Conservation (phyloP, 495 filamentous ascomycete species). For the Rhypophila decipiens region DNA sequence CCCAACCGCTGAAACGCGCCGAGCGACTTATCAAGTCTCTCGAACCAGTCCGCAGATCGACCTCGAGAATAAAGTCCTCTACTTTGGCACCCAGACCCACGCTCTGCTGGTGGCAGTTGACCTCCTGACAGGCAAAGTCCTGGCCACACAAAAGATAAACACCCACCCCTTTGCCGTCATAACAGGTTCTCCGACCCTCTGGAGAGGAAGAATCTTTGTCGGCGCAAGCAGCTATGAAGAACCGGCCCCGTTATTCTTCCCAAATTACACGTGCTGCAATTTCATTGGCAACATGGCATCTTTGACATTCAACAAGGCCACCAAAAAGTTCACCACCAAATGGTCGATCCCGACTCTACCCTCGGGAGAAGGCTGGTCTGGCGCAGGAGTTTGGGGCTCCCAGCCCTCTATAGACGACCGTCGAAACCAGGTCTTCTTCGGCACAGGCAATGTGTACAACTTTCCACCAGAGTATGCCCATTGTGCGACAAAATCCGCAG, state of each 20-base stretch:
- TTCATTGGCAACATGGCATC: constrained; percentile 29
- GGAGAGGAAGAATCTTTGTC: constrained; percentile 21
- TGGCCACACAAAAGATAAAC: constrained; percentile 23
- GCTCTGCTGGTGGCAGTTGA: constrained; percentile 31
- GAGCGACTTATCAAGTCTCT: constrained; percentile 5
- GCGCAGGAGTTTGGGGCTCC: constrained; percentile 31
- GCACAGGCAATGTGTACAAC: constrained; percentile 31
- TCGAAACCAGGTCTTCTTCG: constrained; percentile 32
- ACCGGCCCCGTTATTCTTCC: constrained; percentile 3
- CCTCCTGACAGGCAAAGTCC: constrained; percentile 13
- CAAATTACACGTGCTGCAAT: constrained; percentile 28
- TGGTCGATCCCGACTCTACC: constrained; percentile 28
- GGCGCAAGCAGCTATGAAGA: constrained; percentile 30
- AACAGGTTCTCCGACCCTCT: constrained; percentile 26
- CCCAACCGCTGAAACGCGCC: background rate
- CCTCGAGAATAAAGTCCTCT: constrained; percentile 21
- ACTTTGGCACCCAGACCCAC: constrained; percentile 28
- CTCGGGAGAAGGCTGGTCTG: constrained; percentile 22
- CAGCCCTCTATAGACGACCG: constrained; percentile 32
- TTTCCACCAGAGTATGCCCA: constrained; percentile 11
- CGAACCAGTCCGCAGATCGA: constrained; percentile 27
- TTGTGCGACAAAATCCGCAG: constrained; percentile 12
- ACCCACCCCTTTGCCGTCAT: constrained; percentile 24
- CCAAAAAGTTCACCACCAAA: constrained; percentile 13
- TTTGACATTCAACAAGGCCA: constrained; percentile 14